Percentiles rank a stretch among this genome's conserved stretches.
These are phyloP conservation scores for Beauveria australis DNA, from an alignment of 2,329 filamentous ascomycete genomes.

Conservation along the genomic window DNA sequence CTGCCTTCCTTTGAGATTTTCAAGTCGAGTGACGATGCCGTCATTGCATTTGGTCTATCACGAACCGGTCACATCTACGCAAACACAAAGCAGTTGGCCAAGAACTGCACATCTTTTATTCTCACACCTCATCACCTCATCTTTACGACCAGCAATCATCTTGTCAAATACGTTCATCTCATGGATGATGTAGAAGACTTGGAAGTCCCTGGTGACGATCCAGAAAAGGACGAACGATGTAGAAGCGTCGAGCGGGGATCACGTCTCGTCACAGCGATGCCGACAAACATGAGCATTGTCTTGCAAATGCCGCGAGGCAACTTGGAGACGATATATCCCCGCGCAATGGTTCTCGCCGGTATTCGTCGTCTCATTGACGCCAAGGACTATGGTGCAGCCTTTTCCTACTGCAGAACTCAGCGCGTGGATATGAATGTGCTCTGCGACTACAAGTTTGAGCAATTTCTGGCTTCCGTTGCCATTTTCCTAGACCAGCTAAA, in stretches of 20 bases:
- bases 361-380: constrained; percentile 74
- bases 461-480: constrained; percentile 69
- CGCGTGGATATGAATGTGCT: constrained; percentile 97
- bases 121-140: constrained; percentile 76
- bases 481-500: constrained; percentile 79
- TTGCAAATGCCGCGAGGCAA: constrained; percentile 96
- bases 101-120: constrained; percentile 87
- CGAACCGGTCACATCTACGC: constrained; percentile 71
- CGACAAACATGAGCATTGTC: constrained; percentile 75
- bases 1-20: constrained; percentile 46
- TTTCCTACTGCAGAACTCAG: constrained; percentile 81
- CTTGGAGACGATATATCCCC: constrained; percentile 86
- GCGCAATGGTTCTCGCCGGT: constrained; percentile 84
- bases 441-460: constrained; percentile 81
- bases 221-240: constrained; percentile 86
- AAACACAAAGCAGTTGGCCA: constrained; percentile 63
- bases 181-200: constrained; percentile 59
- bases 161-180: constrained; percentile 90
- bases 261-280: constrained; percentile 79
- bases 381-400: constrained; percentile 76
- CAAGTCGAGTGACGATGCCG: constrained; percentile 31
- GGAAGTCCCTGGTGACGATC: constrained; percentile 77
- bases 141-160: constrained; percentile 84
- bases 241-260: constrained; percentile 86
- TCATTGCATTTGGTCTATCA: constrained; percentile 56